A percentile compares a stretch with the other conserved stretches of the same genome.
Conservation (phyloP, 2,329 filamentous ascomycete genomes). For the Scedosporium dehoogii region DNA sequence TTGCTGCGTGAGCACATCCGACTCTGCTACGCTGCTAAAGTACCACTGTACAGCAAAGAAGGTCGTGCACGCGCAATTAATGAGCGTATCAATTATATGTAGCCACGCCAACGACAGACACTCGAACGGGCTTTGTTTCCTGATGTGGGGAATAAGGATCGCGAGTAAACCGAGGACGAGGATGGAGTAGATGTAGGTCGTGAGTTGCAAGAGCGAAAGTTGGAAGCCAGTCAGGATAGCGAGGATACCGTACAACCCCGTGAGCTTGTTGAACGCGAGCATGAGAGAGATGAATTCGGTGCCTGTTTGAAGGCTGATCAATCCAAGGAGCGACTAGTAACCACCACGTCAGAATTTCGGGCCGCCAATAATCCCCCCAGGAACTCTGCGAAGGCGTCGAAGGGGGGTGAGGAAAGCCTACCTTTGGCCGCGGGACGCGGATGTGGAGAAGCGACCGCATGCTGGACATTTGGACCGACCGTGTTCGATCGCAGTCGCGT, state of each 20-base stretch:
- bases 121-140: constrained; percentile 67
- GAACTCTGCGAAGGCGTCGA: background rate
- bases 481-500: background rate
- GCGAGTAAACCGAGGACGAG: constrained; percentile 56
- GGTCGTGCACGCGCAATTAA: constrained; percentile 74
- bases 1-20: constrained; percentile 4
- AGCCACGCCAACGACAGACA: constrained; percentile 75
- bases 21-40: constrained; percentile 45
- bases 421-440: constrained; percentile 29
- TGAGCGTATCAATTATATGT: constrained; percentile 70
- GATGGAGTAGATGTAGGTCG: constrained; percentile 86
- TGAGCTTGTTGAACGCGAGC: constrained; percentile 84
- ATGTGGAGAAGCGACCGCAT: constrained; percentile 14
- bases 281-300: constrained; percentile 76
- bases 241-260: constrained; percentile 81
- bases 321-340: constrained; percentile 67
- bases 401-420: constrained; percentile 15
- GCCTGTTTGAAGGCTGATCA: constrained; percentile 78
- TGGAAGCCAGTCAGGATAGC: constrained; percentile 80
- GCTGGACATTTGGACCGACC: background rate
- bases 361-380: background rate
- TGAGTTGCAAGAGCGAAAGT: constrained; percentile 73
- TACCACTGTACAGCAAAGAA: constrained; percentile 84
- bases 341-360: background rate
- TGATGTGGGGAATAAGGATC: constrained; percentile 70